Evolutionary conservation across 2,329 filamentous ascomycete genomes (phyloP), one percentile per base, ranked within the genome.

Genomic region (Capronia americana): DNA sequence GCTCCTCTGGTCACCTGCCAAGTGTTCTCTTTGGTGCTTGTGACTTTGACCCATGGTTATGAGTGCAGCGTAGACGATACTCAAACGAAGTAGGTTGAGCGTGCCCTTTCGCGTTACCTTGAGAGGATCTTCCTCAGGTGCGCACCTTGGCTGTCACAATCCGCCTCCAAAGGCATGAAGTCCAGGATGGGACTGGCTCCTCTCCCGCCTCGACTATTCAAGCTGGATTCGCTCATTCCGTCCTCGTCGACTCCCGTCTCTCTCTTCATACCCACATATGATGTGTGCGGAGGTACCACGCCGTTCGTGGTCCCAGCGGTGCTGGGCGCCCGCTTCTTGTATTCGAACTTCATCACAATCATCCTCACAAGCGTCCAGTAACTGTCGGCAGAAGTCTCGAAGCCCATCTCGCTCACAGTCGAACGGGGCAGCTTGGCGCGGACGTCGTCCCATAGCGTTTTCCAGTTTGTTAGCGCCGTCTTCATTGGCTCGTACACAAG

Each of bases 341-440:
- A 26, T 56, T 70, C 66, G 55, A 69, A 69, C 54, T 57, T 67
- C 44, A 65, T 56, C 30, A 70, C 62, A 17, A 70, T 66, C 57
- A 70, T 54, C 28, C 46, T 69, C 32, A 63, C 63, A 28, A 70
- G 59, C 4, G 69, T 70, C 69, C 69, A 70, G 26, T 70, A 70
- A 50, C 69, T 70, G 41, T 70, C 69, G 32, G 69, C 64, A 4
- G 69, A 67, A 6, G 66, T 70, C 54, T 70, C 69, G 62, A 81
- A 80, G 20, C 79, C 79, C 76, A 80, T 78, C 0, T 75, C 11
- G 74, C 73, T 76, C 75, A 80, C 61, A 77, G 74, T 26, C 74
- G 71, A 20, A 61, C 69, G 6, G 76, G 73, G 2, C 58, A 79
- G 64, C 8, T 75, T 69, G 10, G 64, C 74, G 51, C 76, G 75